A percentile compares a stretch with the other conserved stretches of the same genome.
Evolutionary conservation across 2,329 filamentous ascomycete species (phyloP).

Genomic region (Coniochaeta hoffmannii): DNA sequence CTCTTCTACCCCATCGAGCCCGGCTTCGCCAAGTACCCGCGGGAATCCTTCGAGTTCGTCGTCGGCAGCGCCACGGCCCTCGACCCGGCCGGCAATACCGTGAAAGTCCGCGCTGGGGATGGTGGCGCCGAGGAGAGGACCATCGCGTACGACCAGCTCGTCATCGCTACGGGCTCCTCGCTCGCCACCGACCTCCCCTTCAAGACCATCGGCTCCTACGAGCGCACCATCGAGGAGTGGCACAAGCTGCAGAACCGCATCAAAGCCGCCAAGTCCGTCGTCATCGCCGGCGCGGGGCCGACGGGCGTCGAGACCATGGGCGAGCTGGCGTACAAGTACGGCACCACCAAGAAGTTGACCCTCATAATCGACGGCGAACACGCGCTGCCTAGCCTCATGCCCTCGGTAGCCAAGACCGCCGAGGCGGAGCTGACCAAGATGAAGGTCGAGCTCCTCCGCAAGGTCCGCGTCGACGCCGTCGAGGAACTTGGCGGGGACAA

Average conservation of each 20-base stretch:
- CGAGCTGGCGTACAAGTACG: slow-evolving; percentile 42
- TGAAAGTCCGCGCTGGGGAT: slow-evolving; percentile 29
- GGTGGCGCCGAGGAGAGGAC: slow-evolving; percentile 24
- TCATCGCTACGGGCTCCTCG: slow-evolving; percentile 47
- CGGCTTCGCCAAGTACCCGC: slow-evolving; percentile 39
- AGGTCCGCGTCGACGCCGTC: slow-evolving; percentile 25
- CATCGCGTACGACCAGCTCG: slow-evolving; percentile 38
- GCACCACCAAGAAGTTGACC: slow-evolving; percentile 37
- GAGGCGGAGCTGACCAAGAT: slow-evolving; percentile 33
- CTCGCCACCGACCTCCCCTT: slow-evolving; percentile 38
- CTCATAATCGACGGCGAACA: slow-evolving; percentile 31
- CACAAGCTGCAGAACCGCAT: slow-evolving; percentile 29
- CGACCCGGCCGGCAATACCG: slow-evolving; percentile 31
- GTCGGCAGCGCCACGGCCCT: slow-evolving; percentile 38
- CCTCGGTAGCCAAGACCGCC: slow-evolving; percentile 29
- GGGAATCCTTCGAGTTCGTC: slow-evolving; percentile 43
- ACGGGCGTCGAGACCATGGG: slow-evolving; percentile 44
- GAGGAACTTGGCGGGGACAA: slow-evolving; percentile 4
- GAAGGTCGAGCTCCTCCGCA: slow-evolving; percentile 32
- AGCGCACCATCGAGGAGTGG: slow-evolving; percentile 32
- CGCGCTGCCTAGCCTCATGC: slow-evolving; percentile 24
- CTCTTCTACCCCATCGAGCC: slow-evolving; percentile 39
- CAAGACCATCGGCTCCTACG: slow-evolving; percentile 36
- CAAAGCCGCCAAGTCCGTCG: slow-evolving; percentile 35
- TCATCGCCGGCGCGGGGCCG: slow-evolving; percentile 42